Percentiles rank a stretch among this genome's conserved stretches.
Evolutionary conservation across 768 basidiomycete genomes (phyloP).

Genomic region (Calocybe indica): DNA sequence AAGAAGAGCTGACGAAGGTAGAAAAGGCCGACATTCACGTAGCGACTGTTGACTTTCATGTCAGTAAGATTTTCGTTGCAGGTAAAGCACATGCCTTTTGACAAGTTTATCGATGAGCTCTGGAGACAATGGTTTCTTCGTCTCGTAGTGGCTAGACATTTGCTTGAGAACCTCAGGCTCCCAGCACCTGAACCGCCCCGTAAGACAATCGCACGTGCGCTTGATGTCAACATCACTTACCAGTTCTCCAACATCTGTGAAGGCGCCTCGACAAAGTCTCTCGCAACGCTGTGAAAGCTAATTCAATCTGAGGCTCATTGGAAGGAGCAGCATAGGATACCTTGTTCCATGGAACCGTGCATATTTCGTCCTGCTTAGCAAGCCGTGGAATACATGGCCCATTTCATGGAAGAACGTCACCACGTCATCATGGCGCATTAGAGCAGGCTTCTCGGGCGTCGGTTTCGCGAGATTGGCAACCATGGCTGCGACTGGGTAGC

Average conservation of each 20-base stretch:
- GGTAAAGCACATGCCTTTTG: slow-evolving; percentile 47
- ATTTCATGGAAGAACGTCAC: slow-evolving; percentile 93
- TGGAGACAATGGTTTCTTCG: slow-evolving; percentile 59
- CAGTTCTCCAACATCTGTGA: slow-evolving; percentile 93
- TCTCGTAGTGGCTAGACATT: slow-evolving; percentile 81
- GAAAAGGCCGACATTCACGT: slow-evolving; percentile 78
- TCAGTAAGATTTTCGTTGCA: neutral
- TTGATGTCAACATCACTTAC: slow-evolving; percentile 25
- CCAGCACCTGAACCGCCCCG: slow-evolving; percentile 53
- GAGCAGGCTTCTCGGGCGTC: slow-evolving; percentile 71
- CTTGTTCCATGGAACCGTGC: slow-evolving; percentile 78
- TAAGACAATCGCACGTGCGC: neutral
- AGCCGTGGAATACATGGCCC: slow-evolving; percentile 68
- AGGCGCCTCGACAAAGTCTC: slow-evolving; percentile 87
- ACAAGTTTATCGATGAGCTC: slow-evolving; percentile 78
- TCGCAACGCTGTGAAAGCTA: slow-evolving; percentile 42
- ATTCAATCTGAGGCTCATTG: neutral
- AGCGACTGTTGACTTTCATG: slow-evolving; percentile 37
- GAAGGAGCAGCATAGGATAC: slow-evolving; percentile 18
- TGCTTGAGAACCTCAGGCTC: slow-evolving; percentile 68
- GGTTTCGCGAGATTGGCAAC: slow-evolving; percentile 89
- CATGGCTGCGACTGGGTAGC: slow-evolving; percentile 78
- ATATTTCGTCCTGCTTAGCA: slow-evolving; percentile 67
- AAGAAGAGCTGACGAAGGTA: slow-evolving; percentile 84
- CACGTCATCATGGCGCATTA: slow-evolving; percentile 85